phyloP scores from a whole-genome alignment of 2,329 filamentous ascomycete species.

The Pseudocercospora vitis region DNA sequence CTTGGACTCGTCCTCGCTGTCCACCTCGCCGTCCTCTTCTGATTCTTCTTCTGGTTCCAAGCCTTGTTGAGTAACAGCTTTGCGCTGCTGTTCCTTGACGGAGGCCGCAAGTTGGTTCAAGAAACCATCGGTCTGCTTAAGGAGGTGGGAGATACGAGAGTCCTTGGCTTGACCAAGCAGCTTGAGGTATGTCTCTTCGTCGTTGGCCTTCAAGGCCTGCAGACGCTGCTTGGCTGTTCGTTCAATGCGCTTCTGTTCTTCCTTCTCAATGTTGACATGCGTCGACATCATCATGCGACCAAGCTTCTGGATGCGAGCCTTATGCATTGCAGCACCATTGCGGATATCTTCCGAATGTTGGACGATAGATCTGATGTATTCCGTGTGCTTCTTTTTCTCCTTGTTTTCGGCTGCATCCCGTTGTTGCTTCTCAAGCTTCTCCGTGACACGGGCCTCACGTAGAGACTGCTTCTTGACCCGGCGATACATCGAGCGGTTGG shows the following conservation, averaged over 20 bases:
- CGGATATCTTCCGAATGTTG: conserved; percentile 78
- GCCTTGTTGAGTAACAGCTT: conserved; percentile 75
- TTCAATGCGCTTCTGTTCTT: conserved; percentile 98
- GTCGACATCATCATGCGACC: conserved; percentile 85
- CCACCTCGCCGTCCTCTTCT: conserved; percentile 66
- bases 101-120: conserved; percentile 91
- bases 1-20: conserved; percentile 64
- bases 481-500: conserved; percentile 85
- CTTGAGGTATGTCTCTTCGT: conserved; percentile 98
- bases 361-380: conserved; percentile 85
- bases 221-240: conserved; percentile 98
- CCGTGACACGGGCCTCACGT: conserved; percentile 91
- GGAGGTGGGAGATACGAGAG: conserved; percentile 95
- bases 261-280: conserved; percentile 96
- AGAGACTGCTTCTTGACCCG: conserved; percentile 97
- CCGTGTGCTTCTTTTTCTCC: conserved; percentile 95
- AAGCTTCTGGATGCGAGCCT: conserved; percentile 77
- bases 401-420: conserved; percentile 92
- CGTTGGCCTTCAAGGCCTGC: conserved; percentile 96
- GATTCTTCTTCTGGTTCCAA: conserved; percentile 60
- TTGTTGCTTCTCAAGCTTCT: conserved; percentile 99
- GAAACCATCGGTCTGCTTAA: conserved; percentile 97
- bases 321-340: conserved; percentile 65
- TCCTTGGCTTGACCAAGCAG: conserved; percentile 98
- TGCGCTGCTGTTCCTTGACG: conserved; percentile 89